A percentile compares a stretch with the other conserved stretches of the same genome.
phyloP scores from a whole-genome alignment of 805 yeast genomes.

The Kockiozyma suomiensis region DNA sequence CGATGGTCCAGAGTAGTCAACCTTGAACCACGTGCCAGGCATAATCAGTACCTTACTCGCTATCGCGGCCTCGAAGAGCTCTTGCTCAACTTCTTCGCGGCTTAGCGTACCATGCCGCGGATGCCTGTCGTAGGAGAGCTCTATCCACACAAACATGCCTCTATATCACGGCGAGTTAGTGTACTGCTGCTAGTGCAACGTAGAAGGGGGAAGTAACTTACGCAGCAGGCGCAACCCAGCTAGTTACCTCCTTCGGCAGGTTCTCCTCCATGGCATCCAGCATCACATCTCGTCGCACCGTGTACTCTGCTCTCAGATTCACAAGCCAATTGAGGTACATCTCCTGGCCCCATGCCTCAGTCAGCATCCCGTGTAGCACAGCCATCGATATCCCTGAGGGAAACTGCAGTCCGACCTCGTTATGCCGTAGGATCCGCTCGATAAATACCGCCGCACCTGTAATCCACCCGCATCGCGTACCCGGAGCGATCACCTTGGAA shows the following conservation, averaged over 20 bases:
- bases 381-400: constrained; percentile 82
- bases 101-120: constrained; percentile 51
- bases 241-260: constrained; percentile 50
- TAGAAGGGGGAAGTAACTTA: constrained; percentile 53
- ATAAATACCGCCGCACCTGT: constrained; percentile 67
- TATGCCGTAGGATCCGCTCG: constrained; percentile 68
- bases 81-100: constrained; percentile 40
- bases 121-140: constrained; percentile 74
- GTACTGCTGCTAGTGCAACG: background rate
- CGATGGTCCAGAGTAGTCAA: constrained; percentile 26
- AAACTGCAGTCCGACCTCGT: constrained; percentile 79
- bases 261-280: constrained; percentile 69
- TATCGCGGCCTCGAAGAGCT: constrained; percentile 42
- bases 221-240: constrained; percentile 50
- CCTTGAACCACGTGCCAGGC: constrained; percentile 49
- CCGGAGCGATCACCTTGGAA: constrained; percentile 92
- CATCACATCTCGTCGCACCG: constrained; percentile 84
- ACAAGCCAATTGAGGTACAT: constrained; percentile 91
- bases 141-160: constrained; percentile 82
- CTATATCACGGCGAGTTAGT: background rate
- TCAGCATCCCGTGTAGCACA: constrained; percentile 64
- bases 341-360: constrained; percentile 80
- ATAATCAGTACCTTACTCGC: constrained; percentile 43
- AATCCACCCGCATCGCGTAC: constrained; percentile 86
- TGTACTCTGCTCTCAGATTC: constrained; percentile 71